Evolutionary conservation across 768 basidiomycete genomes (phyloP), one percentile per base, ranked within the genome.

Genomic region (Boletus reticulatus): DNA sequence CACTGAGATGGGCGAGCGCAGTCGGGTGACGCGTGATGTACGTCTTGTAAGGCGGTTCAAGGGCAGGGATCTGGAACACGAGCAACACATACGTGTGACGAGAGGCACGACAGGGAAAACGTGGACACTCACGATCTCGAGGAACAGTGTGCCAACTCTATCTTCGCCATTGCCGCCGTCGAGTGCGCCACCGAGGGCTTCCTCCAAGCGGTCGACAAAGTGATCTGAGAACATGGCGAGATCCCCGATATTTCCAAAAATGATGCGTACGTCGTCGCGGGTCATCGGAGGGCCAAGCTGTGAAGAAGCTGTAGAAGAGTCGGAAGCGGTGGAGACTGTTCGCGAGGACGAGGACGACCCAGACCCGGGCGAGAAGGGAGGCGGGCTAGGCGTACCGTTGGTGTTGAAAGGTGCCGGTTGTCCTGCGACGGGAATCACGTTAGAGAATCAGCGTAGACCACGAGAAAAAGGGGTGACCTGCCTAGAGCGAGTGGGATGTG

Each of bases 11-110:
- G 34, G 83, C 77, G 43, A 92, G 78, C 6, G 93, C 89, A 3
- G 79, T 78, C 0, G 89, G 81, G 64, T 94, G 92, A 48, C 84
- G 83, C 4, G 88, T 89, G 66, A 94, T 92, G 69, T 94, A 94
- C 16, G 80, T 75, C 68, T 84, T 89, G 68, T 92, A 94, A 16
- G 84, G 82, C 12, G 78, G 77, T 65, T 90, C 87, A 58, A 94
- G 74, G 37, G 78, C 78, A 24, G 89, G 82, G 43, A 87, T 83
- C 89, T 92, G 57, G 17, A 7, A 4, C 43, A 36, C 50, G 59
- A 49, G 55, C 27, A 20, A 41, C 6, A 17, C 29, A 29, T 29
- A 20, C 43, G 32, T 45, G 27, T 52, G 42, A 53, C 32, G 13
- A 32, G 17, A 0, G 13, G 2, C 16, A 11, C 34, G 46, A 53